These are phyloP conservation scores for Saccharomycopsis sp. DNA, from an alignment of 805 yeast genomes.

Conservation along the genomic window DNA sequence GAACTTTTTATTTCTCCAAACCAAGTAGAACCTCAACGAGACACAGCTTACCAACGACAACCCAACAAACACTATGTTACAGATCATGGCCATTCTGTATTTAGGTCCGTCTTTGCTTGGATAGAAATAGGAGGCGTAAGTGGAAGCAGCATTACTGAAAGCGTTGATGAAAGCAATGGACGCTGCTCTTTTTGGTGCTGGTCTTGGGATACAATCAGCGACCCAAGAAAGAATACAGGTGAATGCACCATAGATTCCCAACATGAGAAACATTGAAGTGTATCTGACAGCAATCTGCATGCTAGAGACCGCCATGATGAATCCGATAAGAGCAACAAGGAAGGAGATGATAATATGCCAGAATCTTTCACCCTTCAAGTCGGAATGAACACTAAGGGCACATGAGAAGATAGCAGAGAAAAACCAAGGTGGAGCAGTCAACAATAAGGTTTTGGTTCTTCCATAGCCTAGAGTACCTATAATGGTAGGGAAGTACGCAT, in stretches of 20 bases:
- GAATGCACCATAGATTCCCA: constrained; percentile 47
- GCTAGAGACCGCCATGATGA: constrained; percentile 43
- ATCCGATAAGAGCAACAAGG: constrained; percentile 36
- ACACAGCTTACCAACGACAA: constrained; percentile 36
- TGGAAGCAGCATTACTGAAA: constrained; percentile 48
- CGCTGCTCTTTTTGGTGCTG: constrained; percentile 53
- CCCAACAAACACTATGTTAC: constrained; percentile 42
- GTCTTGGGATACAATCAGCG: constrained; percentile 49
- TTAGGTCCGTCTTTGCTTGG: constrained; percentile 40
- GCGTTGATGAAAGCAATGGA: constrained; percentile 53
- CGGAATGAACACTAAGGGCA: constrained; percentile 50
- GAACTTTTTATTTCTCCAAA: constrained; percentile 15
- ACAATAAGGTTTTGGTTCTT: constrained; percentile 43
- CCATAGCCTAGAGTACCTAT: constrained; percentile 48
- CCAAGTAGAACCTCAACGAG: constrained; percentile 34
- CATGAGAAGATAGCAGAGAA: constrained; percentile 45
- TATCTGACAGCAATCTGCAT: constrained; percentile 51
- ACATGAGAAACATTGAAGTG: constrained; percentile 54
- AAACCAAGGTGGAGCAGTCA: constrained; percentile 55
- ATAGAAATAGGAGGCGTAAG: constrained; percentile 49
- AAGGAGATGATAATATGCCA: constrained; percentile 42
- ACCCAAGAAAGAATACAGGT: constrained; percentile 49
- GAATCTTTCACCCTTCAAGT: constrained; percentile 47
- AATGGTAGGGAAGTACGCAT: constrained; percentile 56
- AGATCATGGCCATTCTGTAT: constrained; percentile 40